Conservation (phyloP, 2,329 filamentous ascomycete genomes). For the Penicillium palitans region DNA sequence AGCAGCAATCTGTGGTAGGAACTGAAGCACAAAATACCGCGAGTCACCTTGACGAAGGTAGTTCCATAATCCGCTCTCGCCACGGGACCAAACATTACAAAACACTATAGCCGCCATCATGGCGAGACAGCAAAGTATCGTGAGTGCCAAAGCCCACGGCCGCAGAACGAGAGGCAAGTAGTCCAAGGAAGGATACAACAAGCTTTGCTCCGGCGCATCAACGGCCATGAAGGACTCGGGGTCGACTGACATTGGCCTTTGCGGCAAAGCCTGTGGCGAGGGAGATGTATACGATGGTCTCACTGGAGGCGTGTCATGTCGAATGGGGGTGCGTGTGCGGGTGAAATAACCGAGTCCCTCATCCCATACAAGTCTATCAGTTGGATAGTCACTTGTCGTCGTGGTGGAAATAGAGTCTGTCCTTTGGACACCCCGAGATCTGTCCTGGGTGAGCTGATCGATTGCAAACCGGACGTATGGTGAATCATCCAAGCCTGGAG, state of each 20-base stretch:
- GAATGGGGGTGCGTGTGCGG: slow-evolving; percentile 32
- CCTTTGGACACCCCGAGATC: slow-evolving; percentile 57
- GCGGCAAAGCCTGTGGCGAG: slow-evolving; percentile 37
- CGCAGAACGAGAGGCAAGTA: slow-evolving; percentile 73
- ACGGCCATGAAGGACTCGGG: slow-evolving; percentile 52
- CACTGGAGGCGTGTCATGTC: slow-evolving; percentile 31
- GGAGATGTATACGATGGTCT: slow-evolving; percentile 35
- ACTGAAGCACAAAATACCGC: slow-evolving; percentile 82
- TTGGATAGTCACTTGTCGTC: slow-evolving; percentile 46
- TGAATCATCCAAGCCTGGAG: slow-evolving; percentile 78
- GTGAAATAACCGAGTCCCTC: slow-evolving; percentile 48
- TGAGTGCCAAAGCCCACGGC: slow-evolving; percentile 60
- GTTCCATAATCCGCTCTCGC: slow-evolving; percentile 63
- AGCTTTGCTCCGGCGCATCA: slow-evolving; percentile 45
- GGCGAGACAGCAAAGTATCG: slow-evolving; percentile 63
- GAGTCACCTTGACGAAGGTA: slow-evolving; percentile 70
- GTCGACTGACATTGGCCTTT: slow-evolving; percentile 30
- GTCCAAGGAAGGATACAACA: slow-evolving; percentile 57
- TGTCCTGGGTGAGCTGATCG: slow-evolving; percentile 77
- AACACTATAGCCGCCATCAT: slow-evolving; percentile 74
- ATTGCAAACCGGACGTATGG: slow-evolving; percentile 89
- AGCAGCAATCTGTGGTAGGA: slow-evolving; percentile 76
- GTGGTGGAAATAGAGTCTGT: slow-evolving; percentile 47
- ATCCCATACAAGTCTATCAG: slow-evolving; percentile 52
- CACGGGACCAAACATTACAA: slow-evolving; percentile 66